These are phyloP conservation scores for Paecilomyces niveus DNA, from an alignment of 2,329 filamentous ascomycete genomes.

Conservation along the genomic window DNA sequence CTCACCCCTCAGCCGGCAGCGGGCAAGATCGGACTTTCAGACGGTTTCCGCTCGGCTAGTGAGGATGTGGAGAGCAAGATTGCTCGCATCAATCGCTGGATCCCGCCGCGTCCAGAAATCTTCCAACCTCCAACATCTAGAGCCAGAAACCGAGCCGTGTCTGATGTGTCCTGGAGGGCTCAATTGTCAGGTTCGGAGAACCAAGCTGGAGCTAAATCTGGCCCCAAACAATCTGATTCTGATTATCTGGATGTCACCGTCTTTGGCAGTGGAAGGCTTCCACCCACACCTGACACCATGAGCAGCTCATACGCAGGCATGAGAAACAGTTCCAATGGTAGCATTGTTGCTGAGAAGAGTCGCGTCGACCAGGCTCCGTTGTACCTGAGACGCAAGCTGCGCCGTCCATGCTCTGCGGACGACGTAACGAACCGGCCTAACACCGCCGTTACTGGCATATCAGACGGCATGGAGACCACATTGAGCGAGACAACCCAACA, in stretches of 20 bases:
- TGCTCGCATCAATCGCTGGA: constrained; percentile 26
- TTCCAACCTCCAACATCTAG: constrained; percentile 12
- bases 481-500: constrained; percentile 22
- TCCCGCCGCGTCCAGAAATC: constrained; percentile 16
- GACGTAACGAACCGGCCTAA: constrained; percentile 24
- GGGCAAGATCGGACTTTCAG: constrained; percentile 7
- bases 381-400: constrained; percentile 14
- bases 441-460: constrained; percentile 21
- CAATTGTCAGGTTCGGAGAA: constrained; percentile 14
- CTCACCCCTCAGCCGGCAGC: not conserved
- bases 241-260: constrained; percentile 21
- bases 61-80: constrained; percentile 13
- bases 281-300: constrained; percentile 39
- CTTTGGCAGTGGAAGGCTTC: constrained; percentile 27
- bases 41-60: constrained; percentile 10
- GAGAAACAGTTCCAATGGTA: constrained; percentile 27
- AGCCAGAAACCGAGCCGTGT: constrained; percentile 11
- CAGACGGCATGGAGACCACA: constrained; percentile 25
- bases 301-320: constrained; percentile 28
- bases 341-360: constrained; percentile 23
- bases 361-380: constrained; percentile 13
- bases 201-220: constrained; percentile 15
- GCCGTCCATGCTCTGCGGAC: constrained; percentile 26
- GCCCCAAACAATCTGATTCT: constrained; percentile 10
- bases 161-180: constrained; percentile 13